Conservation (phyloP, 1,284 basidiomycete genomes). For the Ganoderma boninense region DNA sequence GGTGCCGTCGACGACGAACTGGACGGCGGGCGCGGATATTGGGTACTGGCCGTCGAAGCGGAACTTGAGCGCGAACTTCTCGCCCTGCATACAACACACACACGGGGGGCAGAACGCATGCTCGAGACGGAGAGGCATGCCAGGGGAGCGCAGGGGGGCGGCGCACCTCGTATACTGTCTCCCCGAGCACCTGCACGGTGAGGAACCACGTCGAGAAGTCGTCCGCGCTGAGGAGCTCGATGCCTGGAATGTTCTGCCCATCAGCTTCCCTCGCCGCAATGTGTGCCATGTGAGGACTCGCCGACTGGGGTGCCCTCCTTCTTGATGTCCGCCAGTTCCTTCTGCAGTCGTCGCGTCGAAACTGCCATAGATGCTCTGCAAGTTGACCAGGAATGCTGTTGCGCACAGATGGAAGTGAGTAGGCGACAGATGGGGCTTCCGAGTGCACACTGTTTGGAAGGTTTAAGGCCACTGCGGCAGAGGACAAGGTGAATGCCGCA, state of each 20-base stretch:
- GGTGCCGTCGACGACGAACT: slow-evolving; percentile 74
- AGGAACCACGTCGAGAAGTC: slow-evolving; percentile 80
- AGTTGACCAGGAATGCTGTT: not conserved
- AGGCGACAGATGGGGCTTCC: not conserved
- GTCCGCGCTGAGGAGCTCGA: slow-evolving; percentile 73
- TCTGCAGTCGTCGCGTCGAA: slow-evolving; percentile 70
- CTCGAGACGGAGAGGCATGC: not conserved
- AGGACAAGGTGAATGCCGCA: not conserved
- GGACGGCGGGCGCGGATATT: slow-evolving; percentile 84
- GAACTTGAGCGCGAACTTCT: slow-evolving; percentile 80
- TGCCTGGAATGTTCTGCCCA: slow-evolving; percentile 54
- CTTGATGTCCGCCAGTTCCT: slow-evolving; percentile 78
- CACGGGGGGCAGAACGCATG: not conserved
- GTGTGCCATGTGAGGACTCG: slow-evolving; percentile 45
- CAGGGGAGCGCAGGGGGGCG: not conserved
- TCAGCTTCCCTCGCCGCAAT: not conserved
- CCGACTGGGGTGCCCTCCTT: slow-evolving; percentile 78
- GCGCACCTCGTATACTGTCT: slow-evolving; percentile 74
- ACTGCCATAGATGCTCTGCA: slow-evolving; percentile 44
- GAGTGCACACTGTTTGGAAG: not conserved
- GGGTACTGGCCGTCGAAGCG: slow-evolving; percentile 80
- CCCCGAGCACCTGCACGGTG: slow-evolving; percentile 80
- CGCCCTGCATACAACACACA: slow-evolving; percentile 61
- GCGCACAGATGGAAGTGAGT: not conserved
- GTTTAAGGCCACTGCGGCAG: not conserved